Evolutionary conservation across 352 stramenopile species (phyloP).

Genomic region (Phytophthora niederhauseri): DNA sequence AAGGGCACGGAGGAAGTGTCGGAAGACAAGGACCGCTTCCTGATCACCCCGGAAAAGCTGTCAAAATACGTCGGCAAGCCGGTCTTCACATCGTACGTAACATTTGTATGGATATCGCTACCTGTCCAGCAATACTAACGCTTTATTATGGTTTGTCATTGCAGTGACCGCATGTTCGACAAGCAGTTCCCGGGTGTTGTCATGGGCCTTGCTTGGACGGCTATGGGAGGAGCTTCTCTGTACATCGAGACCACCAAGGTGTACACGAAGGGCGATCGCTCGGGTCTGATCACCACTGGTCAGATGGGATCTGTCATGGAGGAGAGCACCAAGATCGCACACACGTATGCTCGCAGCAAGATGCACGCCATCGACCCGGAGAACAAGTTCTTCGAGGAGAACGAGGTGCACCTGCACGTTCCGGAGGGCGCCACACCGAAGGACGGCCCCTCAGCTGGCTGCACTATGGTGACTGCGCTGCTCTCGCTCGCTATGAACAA

Average conservation of each 20-base stretch:
- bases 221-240: conserved; percentile 97
- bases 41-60: conserved; percentile 95
- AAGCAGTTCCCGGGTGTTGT: conserved; percentile 95
- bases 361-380: conserved; percentile 66
- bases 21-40: conserved; percentile 75
- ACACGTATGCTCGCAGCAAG: conserved; percentile 92
- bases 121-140: conserved; percentile 2
- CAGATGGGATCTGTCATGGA: conserved; percentile 99
- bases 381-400: conserved; percentile 96
- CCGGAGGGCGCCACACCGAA: conserved; percentile 98
- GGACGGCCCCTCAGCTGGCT: conserved; percentile 97
- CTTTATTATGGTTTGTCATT: conserved; percentile 8
- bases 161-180: conserved; percentile 97
- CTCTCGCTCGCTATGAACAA: conserved; percentile 95
- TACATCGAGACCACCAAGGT: conserved; percentile 97
- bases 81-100: conserved; percentile 94
- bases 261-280: conserved; percentile 66
- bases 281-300: conserved; percentile 89
- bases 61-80: conserved; percentile 98
- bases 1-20: conserved; percentile 44
- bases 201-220: conserved; percentile 99
- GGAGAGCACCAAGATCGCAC: conserved; percentile 97
- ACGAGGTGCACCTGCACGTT: conserved; percentile 98
- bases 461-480: conserved; percentile 98
- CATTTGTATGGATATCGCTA: background rate